Evolutionary conservation across 352 stramenopile genomes (phyloP).

Genomic region (Phytophthora capsici): DNA sequence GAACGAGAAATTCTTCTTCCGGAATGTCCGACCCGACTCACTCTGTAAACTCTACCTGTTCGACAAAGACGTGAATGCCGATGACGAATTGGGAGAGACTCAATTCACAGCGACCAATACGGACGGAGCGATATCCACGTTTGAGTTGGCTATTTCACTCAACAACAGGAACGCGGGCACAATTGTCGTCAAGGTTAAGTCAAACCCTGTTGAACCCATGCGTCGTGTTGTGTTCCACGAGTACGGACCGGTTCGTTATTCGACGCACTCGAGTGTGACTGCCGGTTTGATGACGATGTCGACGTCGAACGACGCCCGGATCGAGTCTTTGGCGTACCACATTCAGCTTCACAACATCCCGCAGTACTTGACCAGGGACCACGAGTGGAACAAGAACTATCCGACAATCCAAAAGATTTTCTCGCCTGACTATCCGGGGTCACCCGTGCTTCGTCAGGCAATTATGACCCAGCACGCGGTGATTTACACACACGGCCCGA

Average conservation of each 20-base stretch:
- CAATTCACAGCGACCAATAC: slow-evolving; percentile 36
- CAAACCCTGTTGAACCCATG: slow-evolving; percentile 14
- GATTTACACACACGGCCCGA: slow-evolving; percentile 44
- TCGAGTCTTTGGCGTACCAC: slow-evolving; percentile 46
- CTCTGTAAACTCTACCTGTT: slow-evolving; percentile 40
- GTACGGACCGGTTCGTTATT: slow-evolving; percentile 44
- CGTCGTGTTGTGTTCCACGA: slow-evolving; percentile 20
- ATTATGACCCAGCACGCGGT: slow-evolving; percentile 44
- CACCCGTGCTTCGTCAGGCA: slow-evolving; percentile 41
- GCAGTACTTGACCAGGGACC: slow-evolving; percentile 35
- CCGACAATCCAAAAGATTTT: slow-evolving; percentile 46
- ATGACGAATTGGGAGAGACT: slow-evolving; percentile 42
- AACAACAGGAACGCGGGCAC: slow-evolving; percentile 27
- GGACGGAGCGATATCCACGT: slow-evolving; percentile 27
- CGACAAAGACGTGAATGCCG: slow-evolving; percentile 47
- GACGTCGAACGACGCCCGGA: slow-evolving; percentile 30
- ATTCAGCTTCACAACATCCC: slow-evolving; percentile 47
- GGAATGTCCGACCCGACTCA: slow-evolving; percentile 33
- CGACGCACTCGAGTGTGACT: slow-evolving; percentile 45
- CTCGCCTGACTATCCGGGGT: slow-evolving; percentile 40
- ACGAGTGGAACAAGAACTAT: slow-evolving; percentile 56
- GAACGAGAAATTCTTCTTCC: slow-evolving; percentile 50
- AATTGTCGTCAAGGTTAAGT: slow-evolving; percentile 44
- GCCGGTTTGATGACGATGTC: slow-evolving; percentile 45
- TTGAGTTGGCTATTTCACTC: slow-evolving; percentile 37